phyloP scores from a whole-genome alignment of 2,329 filamentous ascomycete genomes.

The Rutstroemia sydowiana region DNA sequence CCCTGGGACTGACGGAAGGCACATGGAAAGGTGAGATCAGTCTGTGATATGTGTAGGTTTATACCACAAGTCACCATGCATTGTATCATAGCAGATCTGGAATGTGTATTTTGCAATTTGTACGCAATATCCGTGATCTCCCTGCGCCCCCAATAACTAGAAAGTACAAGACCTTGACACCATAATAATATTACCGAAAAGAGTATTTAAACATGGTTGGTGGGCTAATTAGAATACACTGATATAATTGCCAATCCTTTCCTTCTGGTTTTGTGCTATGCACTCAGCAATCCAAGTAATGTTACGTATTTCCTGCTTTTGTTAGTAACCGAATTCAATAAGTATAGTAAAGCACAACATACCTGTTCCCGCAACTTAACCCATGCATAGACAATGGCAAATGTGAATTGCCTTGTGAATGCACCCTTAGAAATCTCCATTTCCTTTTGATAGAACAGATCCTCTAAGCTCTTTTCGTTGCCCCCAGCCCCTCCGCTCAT shows the following conservation, averaged over 20 bases:
- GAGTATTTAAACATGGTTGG: conserved; percentile 12
- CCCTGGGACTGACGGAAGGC: conserved; percentile 76
- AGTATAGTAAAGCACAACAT: conserved; percentile 32
- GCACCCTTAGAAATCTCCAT: conserved; percentile 96
- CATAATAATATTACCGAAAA: conserved; percentile 11
- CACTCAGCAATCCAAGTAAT: conserved; percentile 99
- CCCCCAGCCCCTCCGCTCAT: conserved; percentile 72
- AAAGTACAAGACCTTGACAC: conserved; percentile 20
- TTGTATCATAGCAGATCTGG: conserved; percentile 11
- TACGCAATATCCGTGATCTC: conserved; percentile 20
- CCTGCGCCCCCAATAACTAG: conserved; percentile 24
- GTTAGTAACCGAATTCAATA: conserved; percentile 28
- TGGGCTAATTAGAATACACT: conserved; percentile 69
- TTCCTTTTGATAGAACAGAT: conserved; percentile 98
- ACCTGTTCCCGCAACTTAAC: conserved; percentile 97
- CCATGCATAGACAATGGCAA: conserved; percentile 94
- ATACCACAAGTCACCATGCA: conserved; percentile 12
- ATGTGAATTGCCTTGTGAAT: conserved; percentile 94
- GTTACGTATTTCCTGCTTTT: conserved; percentile 84
- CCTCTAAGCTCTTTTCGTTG: conserved; percentile 86
- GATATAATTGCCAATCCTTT: conserved; percentile 97
- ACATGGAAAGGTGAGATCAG: conserved; percentile 89
- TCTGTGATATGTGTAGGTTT: conserved; percentile 39
- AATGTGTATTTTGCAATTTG: conserved; percentile 22
- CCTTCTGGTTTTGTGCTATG: conserved; percentile 99